Percentiles rank a stretch among this genome's conserved stretches.
These are phyloP conservation scores for Hypomontagnella monticulosa DNA, from an alignment of 495 filamentous ascomycete species.

Conservation along the genomic window DNA sequence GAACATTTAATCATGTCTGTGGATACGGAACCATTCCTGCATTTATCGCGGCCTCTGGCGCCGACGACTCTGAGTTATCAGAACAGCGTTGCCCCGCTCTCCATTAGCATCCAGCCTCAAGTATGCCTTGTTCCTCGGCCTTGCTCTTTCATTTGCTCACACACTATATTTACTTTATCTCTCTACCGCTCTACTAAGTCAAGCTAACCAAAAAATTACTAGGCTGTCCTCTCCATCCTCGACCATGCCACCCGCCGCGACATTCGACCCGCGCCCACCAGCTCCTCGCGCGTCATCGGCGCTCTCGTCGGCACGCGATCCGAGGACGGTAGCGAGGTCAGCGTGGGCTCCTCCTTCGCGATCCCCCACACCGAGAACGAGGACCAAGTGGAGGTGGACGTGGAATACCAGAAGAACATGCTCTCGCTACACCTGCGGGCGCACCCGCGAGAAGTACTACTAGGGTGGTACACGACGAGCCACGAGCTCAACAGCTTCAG, in stretches of 20 bases:
- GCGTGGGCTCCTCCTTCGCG: slow-evolving; percentile 94
- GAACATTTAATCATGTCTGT: slow-evolving; percentile 76
- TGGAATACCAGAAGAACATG: slow-evolving; percentile 99
- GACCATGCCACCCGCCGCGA: slow-evolving; percentile 95
- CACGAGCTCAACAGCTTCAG: slow-evolving; percentile 96
- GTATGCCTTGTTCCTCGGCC: slow-evolving; percentile 58
- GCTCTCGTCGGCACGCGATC: slow-evolving; percentile 90
- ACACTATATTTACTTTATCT: slow-evolving; percentile 53
- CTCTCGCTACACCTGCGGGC: slow-evolving; percentile 91
- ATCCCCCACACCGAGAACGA: slow-evolving; percentile 97
- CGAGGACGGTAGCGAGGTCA: slow-evolving; percentile 95
- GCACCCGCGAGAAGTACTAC: slow-evolving; percentile 89
- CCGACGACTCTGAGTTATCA: slow-evolving; percentile 79
- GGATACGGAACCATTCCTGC: slow-evolving; percentile 81
- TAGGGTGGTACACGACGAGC: slow-evolving; percentile 98
- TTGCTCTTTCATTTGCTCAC: slow-evolving; percentile 57
- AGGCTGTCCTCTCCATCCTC: slow-evolving; percentile 96
- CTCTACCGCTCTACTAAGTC: slow-evolving; percentile 65
- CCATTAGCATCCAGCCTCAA: slow-evolving; percentile 94
- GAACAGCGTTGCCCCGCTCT: slow-evolving; percentile 85
- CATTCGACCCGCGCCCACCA: slow-evolving; percentile 77
- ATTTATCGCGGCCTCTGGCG: slow-evolving; percentile 91
- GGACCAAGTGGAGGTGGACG: slow-evolving; percentile 98
- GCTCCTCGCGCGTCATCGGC: slow-evolving; percentile 94
- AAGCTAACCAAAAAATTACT: background rate